phyloP scores from a whole-genome alignment of 306 rosid genomes.

The Fragaria ananassa region DNA sequence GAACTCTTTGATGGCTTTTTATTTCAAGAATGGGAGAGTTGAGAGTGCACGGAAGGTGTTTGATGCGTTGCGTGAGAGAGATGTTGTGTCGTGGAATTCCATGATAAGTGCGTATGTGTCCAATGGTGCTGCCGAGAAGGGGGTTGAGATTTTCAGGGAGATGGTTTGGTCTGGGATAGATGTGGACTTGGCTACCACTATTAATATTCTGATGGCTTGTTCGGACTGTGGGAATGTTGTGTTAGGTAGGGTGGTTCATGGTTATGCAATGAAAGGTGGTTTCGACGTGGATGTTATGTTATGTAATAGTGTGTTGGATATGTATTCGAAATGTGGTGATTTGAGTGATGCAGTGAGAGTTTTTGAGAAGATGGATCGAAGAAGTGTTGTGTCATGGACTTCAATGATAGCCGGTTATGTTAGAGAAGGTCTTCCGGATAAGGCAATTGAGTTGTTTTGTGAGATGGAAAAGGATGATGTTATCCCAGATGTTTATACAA shows the following conservation, averaged over 20 bases:
- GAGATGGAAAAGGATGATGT: constrained; percentile 53
- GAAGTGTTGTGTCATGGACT: constrained; percentile 78
- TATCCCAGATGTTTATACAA: constrained; percentile 47
- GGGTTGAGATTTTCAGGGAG: constrained; percentile 40
- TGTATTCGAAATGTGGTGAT: constrained; percentile 74
- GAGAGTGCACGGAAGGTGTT: constrained; percentile 62
- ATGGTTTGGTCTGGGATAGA: constrained; percentile 40
- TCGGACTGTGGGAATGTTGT: constrained; percentile 42
- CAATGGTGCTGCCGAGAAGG: constrained; percentile 45
- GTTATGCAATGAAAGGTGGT: constrained; percentile 43
- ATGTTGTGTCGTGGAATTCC: constrained; percentile 77
- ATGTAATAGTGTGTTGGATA: constrained; percentile 59
- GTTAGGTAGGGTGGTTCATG: constrained; percentile 61
- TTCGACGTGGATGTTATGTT: constrained; percentile 42
- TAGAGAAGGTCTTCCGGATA: constrained; percentile 51
- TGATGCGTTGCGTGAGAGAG: constrained; percentile 60
- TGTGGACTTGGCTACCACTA: constrained; percentile 63
- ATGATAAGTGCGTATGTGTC: constrained; percentile 69
- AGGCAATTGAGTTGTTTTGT: constrained; percentile 45
- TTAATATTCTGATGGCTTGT: constrained; percentile 64
- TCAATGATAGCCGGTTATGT: constrained; percentile 63
- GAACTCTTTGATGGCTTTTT: constrained; percentile 52
- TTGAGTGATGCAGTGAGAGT: constrained; percentile 42
- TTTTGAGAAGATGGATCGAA: constrained; percentile 53
- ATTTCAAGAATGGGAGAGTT: constrained; percentile 49